Evolutionary conservation across 345 rosid species (phyloP).

Genomic region (Cardamine chenopodiifolia): DNA sequence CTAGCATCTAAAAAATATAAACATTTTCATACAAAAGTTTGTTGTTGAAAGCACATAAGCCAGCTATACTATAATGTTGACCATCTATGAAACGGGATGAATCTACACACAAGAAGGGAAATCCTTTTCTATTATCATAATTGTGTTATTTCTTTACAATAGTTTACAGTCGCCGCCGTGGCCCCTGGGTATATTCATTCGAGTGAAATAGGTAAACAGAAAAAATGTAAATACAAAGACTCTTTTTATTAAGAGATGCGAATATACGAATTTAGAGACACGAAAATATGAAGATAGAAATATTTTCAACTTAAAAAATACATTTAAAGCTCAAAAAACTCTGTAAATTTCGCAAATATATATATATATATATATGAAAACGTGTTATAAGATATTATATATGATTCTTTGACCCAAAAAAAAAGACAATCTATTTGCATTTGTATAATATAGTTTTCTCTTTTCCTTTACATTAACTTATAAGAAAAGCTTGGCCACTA

Average conservation of each 20-base stretch:
- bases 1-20: neutral
- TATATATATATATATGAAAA: neutral
- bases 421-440: no score
- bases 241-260: neutral
- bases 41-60: neutral
- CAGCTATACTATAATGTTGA: neutral
- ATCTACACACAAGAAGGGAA: neutral
- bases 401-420: no score
- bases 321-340: neutral
- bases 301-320: no score
- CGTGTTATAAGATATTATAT: no score
- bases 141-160: neutral
- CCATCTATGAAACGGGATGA: neutral
- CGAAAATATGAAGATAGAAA: neutral
- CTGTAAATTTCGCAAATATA: no score
- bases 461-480: neutral
- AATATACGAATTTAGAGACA: neutral
- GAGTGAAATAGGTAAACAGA: neutral
- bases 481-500: slow-evolving; percentile 25
- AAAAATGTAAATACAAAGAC: no score
- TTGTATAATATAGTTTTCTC: slow-evolving; percentile 3
- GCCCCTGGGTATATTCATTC: neutral
- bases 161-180: neutral
- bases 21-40: neutral
- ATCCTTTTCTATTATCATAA: neutral